Evolutionary conservation across 2,329 filamentous ascomycete species (phyloP).

Genomic region (Colletotrichum sp.): DNA sequence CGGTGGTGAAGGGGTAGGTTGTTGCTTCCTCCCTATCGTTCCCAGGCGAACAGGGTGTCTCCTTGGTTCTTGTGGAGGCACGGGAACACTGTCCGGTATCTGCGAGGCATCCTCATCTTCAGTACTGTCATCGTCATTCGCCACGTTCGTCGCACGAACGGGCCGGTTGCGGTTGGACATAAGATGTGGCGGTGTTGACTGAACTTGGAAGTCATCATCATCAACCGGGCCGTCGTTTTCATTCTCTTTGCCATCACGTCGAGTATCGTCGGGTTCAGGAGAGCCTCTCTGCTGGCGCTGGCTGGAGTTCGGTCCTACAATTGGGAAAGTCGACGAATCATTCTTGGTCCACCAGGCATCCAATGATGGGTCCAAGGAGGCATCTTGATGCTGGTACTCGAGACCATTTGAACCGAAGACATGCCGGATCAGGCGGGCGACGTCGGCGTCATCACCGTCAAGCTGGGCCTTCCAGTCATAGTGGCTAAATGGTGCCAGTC

Average conservation of each 20-base stretch:
- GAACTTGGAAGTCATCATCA: constrained; percentile 57
- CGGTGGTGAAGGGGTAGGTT: constrained; percentile 26
- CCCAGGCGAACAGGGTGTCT: constrained; percentile 33
- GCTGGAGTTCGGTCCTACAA: constrained; percentile 1
- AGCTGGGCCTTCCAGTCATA: constrained; percentile 40
- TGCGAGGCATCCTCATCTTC: constrained; percentile 33
- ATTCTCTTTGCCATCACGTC: background rate
- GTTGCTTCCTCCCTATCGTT: constrained; percentile 36
- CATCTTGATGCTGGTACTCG: constrained; percentile 28
- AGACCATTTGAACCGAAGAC: constrained; percentile 45
- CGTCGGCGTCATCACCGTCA: constrained; percentile 28
- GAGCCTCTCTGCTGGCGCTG: background rate
- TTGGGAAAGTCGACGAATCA: background rate
- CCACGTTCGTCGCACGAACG: constrained; percentile 8
- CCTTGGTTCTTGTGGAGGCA: constrained; percentile 20
- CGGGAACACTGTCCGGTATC: constrained; percentile 22
- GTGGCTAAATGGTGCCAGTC: constrained; percentile 53
- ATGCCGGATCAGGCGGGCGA: constrained; percentile 39
- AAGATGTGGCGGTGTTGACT: constrained; percentile 48
- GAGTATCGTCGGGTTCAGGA: constrained; percentile 15
- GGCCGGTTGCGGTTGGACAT: constrained; percentile 27
- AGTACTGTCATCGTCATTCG: constrained; percentile 33
- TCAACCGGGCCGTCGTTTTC: background rate
- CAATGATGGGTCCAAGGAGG: constrained; percentile 37
- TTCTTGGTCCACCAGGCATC: constrained; percentile 52